Percentiles rank a stretch among this genome's conserved stretches.
Conservation (phyloP, 2,329 filamentous ascomycete genomes). For the Pezicula carpinea region DNA sequence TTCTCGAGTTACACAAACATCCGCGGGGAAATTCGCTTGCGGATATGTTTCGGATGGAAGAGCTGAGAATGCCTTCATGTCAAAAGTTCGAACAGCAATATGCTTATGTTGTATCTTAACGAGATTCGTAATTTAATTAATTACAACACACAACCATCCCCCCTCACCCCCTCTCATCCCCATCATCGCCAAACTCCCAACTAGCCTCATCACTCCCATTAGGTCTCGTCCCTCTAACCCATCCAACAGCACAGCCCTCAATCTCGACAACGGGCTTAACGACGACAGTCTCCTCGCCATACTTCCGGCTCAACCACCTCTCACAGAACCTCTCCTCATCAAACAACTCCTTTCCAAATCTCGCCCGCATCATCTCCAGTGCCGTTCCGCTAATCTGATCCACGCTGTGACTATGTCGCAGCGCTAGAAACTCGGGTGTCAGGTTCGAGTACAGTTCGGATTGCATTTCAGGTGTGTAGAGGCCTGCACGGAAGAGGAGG, state of each 20-base stretch:
- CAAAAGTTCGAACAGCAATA: too few species aligned
- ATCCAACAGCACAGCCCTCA: constrained; percentile 24
- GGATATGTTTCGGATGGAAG: too few species aligned
- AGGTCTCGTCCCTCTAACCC: constrained; percentile 33
- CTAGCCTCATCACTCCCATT: constrained; percentile 46
- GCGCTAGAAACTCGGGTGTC: constrained; percentile 20
- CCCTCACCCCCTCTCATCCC: neutral
- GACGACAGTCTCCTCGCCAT: constrained; percentile 20
- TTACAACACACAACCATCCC: neutral
- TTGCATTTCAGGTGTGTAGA: constrained; percentile 50
- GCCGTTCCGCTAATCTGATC: constrained; percentile 26
- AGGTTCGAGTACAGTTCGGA: constrained; percentile 22
- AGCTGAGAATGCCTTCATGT: too few species aligned
- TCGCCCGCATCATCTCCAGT: constrained; percentile 23
- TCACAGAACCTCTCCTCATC: constrained; percentile 28
- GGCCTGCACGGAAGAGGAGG: constrained; percentile 55
- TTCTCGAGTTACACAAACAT: too few species aligned
- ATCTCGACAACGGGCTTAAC: constrained; percentile 24
- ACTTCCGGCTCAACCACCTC: constrained; percentile 22
- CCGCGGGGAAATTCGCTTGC: too few species aligned
- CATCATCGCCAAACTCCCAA: constrained; percentile 35
- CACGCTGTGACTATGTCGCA: constrained; percentile 27
- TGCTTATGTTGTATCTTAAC: too few species aligned
- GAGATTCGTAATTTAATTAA: too few species aligned
- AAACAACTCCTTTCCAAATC: constrained; percentile 24